phyloP scores from a whole-genome alignment of 208 protist species.

The Wallacemonas sp. region DNA sequence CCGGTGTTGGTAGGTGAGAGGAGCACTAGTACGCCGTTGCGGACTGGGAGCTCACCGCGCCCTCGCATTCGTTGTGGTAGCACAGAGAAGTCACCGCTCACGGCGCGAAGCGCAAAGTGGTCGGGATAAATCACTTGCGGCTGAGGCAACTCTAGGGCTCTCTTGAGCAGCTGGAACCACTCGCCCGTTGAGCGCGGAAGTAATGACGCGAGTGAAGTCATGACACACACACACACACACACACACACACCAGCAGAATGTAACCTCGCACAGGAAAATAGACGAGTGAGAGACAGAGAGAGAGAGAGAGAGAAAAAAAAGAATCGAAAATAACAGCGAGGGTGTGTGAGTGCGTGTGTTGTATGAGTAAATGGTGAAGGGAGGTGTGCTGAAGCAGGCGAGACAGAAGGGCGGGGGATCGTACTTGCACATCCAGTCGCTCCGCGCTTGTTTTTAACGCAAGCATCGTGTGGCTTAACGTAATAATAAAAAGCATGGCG shows the following conservation, averaged over 20 bases:
- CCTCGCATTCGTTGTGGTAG: not conserved
- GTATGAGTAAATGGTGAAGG: too few relatives aligned
- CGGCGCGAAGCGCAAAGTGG: conserved; percentile 65
- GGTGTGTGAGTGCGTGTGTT: too few relatives aligned
- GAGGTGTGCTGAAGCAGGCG: too few relatives aligned
- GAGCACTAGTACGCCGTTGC: conserved; percentile 66
- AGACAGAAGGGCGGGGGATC: too few relatives aligned
- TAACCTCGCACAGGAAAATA: not conserved
- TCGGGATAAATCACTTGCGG: conserved; percentile 48
- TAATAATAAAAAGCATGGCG: too few relatives aligned
- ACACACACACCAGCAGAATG: too few relatives aligned
- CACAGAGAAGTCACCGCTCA: not conserved
- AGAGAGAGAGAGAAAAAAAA: conserved; percentile 11
- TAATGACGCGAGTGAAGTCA: conserved; percentile 18
- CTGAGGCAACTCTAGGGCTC: conserved; percentile 40
- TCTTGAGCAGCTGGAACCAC: conserved; percentile 51
- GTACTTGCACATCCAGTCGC: too few relatives aligned
- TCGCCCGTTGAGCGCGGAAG: conserved; percentile 54
- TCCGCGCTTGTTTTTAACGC: too few relatives aligned
- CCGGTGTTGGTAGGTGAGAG: conserved; percentile 48
- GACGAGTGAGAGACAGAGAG: not conserved
- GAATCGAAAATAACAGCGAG: too few relatives aligned
- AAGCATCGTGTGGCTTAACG: too few relatives aligned
- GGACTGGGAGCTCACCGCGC: not conserved
- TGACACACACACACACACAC: too few relatives aligned